Conservation (phyloP, 441 rosid genomes). For the Erodium moschatum region DNA sequence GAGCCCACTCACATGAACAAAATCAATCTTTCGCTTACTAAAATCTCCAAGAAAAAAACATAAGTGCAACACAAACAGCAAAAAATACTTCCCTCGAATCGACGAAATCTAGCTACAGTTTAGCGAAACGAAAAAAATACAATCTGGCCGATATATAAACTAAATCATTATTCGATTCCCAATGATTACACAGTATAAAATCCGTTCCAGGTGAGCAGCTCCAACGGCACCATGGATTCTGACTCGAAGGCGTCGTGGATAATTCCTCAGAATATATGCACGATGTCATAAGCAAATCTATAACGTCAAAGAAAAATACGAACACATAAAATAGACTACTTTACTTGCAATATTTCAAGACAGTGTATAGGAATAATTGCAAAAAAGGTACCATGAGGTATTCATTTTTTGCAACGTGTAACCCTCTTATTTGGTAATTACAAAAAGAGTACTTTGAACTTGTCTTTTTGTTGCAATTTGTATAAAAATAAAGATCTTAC, state of each 20-base stretch:
- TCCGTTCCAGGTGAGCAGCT: neutral
- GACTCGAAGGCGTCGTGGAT: neutral
- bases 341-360: neutral
- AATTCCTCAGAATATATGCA: conserved; percentile 70
- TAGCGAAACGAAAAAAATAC: neutral
- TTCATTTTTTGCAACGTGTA: too few species aligned
- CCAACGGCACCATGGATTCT: conserved; percentile 12
- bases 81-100: neutral
- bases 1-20: neutral
- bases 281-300: conserved; percentile 86
- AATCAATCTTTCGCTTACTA: neutral
- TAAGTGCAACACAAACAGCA: neutral
- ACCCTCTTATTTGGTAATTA: too few species aligned
- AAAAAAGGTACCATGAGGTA: too few species aligned
- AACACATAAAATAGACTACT: neutral
- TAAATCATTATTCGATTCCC: too few species aligned
- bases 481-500: too few species aligned
- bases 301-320: conserved; percentile 35
- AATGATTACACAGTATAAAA: too few species aligned
- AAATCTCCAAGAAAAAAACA: neutral
- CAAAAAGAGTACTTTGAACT: too few species aligned
- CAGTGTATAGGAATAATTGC: too few species aligned
- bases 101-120: neutral
- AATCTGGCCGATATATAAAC: too few species aligned
- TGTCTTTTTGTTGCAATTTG: too few species aligned